These are phyloP conservation scores for Austroboletus eburneus DNA, from an alignment of 768 basidiomycete species.

Conservation along the genomic window DNA sequence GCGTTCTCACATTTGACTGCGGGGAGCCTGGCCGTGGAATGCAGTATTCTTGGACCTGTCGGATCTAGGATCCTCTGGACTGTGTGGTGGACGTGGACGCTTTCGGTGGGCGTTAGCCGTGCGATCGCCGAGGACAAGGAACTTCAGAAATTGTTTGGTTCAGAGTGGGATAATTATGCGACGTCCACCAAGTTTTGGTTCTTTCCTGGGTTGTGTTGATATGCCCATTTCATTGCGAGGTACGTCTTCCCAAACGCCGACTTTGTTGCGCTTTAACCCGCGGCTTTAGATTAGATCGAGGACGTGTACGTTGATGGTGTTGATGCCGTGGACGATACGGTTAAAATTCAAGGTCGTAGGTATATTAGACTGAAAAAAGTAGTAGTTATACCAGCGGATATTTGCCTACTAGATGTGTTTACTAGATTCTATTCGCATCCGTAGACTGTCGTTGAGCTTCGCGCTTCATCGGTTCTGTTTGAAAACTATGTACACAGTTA, in stretches of 20 bases:
- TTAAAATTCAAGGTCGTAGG: too few relatives aligned
- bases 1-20: conserved; percentile 43
- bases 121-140: conserved; percentile 49
- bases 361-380: too few relatives aligned
- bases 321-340: neutral
- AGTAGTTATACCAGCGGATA: too few relatives aligned
- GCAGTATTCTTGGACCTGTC: conserved; percentile 22
- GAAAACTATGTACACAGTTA: too few relatives aligned
- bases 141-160: conserved; percentile 42
- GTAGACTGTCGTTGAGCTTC: too few relatives aligned
- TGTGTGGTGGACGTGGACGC: conserved; percentile 48
- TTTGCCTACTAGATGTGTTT: too few relatives aligned
- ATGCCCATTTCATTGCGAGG: neutral
- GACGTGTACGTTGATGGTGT: neutral
- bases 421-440: too few relatives aligned
- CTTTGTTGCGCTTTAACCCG: neutral
- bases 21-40: conserved; percentile 47
- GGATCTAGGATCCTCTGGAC: conserved; percentile 36
- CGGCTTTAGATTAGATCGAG: neutral
- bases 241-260: neutral
- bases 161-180: conserved; percentile 48
- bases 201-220: conserved; percentile 42
- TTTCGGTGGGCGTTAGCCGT: conserved; percentile 45
- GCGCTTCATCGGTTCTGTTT: too few relatives aligned
- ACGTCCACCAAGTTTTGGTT: conserved; percentile 46